Percentiles rank a stretch among this genome's conserved stretches.
Evolutionary conservation across 768 basidiomycete species (phyloP).

Genomic region (Artomyces pyxidatus): DNA sequence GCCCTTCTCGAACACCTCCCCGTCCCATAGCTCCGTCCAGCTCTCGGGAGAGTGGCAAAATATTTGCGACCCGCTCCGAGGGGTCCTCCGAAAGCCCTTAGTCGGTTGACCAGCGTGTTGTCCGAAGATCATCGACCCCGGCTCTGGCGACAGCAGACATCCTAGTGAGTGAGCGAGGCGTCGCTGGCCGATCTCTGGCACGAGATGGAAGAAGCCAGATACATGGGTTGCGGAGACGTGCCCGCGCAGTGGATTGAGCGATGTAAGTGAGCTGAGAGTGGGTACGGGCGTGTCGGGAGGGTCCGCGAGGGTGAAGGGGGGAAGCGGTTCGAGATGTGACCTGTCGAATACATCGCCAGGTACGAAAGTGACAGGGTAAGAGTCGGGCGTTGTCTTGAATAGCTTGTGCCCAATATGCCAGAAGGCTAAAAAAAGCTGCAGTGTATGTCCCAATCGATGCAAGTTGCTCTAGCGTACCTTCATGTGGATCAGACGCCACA

Average conservation of each 20-base stretch:
- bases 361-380: slow-evolving; percentile 48
- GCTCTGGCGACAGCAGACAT: slow-evolving; percentile 30
- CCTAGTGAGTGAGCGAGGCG: slow-evolving; percentile 34
- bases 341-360: slow-evolving; percentile 47
- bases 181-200: slow-evolving; percentile 31
- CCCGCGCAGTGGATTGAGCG: slow-evolving; percentile 38
- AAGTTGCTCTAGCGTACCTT: no score
- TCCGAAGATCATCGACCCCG: slow-evolving; percentile 42
- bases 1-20: slow-evolving; percentile 4
- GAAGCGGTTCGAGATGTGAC: slow-evolving; percentile 27
- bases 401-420: slow-evolving; percentile 58
- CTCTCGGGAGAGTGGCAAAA: slow-evolving; percentile 30
- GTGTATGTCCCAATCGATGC: no score
- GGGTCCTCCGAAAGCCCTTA: slow-evolving; percentile 19
- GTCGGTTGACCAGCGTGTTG: slow-evolving; percentile 26
- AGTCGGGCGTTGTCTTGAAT: slow-evolving; percentile 42
- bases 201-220: slow-evolving; percentile 43
- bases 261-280: slow-evolving; percentile 25
- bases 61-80: slow-evolving; percentile 2
- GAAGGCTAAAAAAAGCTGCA: no score
- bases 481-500: no score
- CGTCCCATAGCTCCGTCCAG: slow-evolving; percentile 33
- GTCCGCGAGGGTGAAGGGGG: slow-evolving; percentile 19
- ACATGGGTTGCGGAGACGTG: slow-evolving; percentile 42
- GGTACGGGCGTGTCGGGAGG: slow-evolving; percentile 17